Conservation (phyloP, 164 flowering plant genomes). For the Malania oleifera region DNA sequence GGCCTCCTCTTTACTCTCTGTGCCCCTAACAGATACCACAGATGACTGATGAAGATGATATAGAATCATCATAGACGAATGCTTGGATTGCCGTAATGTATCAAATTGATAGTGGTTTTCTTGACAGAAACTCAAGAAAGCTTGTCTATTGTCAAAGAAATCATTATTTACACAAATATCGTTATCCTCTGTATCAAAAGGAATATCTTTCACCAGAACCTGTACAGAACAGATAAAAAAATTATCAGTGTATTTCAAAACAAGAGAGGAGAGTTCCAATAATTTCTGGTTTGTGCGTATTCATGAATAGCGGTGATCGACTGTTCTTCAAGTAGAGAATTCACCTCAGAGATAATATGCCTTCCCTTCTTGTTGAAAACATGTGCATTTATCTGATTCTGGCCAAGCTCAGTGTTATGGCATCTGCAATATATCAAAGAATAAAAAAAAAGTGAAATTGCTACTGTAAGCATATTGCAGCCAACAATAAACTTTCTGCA, state of each 20-base stretch:
- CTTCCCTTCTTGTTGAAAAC: constrained; percentile 16
- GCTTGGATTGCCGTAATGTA: constrained; percentile 54
- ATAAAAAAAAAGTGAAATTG: neutral
- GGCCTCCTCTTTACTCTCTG: constrained; percentile 7
- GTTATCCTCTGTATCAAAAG: constrained; percentile 32
- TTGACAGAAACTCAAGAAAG: constrained; percentile 43
- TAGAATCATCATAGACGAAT: constrained; percentile 59
- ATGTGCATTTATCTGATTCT: constrained; percentile 16
- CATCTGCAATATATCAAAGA: constrained; percentile 27
- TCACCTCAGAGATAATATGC: constrained; percentile 31
- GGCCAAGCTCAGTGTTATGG: constrained; percentile 20
- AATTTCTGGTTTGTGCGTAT: no score
- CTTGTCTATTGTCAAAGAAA: constrained; percentile 31
- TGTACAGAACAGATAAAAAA: constrained; percentile 22
- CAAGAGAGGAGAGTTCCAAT: neutral
- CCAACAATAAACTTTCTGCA: no score
- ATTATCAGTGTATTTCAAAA: no score
- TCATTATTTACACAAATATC: constrained; percentile 25
- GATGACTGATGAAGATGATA: constrained; percentile 33
- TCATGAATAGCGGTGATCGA: no score
- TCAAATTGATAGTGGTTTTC: constrained; percentile 44
- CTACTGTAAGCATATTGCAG: no score
- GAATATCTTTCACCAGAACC: constrained; percentile 28
- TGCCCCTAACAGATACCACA: neutral
- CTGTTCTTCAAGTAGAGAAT: neutral